Base-by-base conservation (phyloP, 148 eudicot species). In the Drosera capensis region DNA sequence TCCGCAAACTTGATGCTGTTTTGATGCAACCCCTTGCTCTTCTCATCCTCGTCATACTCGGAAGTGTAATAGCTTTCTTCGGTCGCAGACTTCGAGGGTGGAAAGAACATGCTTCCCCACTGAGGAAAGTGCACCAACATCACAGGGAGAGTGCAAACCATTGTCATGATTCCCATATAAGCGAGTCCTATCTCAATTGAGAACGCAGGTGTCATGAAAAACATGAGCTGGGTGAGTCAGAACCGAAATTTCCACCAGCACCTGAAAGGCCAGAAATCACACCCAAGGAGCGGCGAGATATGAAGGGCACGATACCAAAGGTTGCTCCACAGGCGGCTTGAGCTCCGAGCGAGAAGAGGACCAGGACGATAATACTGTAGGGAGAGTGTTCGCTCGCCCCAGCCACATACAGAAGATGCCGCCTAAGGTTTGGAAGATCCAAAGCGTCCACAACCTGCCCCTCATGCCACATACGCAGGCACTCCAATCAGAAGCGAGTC, bases 241-340 rank as follows among this genome's bases (percentile, higher is more conserved):
- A 48, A 7, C 76, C 76, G 24, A 71, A 28, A 23, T 66, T 71
- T 0, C 77, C 77, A 0, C 72, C 71, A 0, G 72, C 68, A 1
- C 76, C 76, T 0, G 74, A 63, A 9, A 70, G 56, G n/a, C 75
- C 75, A 0, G 75, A 70, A 35, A 70, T 61, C 3, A 61, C 21
- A 8, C 75, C 71, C 0, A 71, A 61, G 7, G 75, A 60, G 16
- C 75, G 43, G 0, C 76, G 67, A 8, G 76, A 71, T 16, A 71
- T 58, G 55, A 71, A 71, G 30, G 76, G 71, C 38, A 71, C 59
- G 17, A 71, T 43, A 0, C 75, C 75, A 14, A 56, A 71, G 25
- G 75, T 65, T 34, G 75, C 75, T 0, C 75, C 76, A 13, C 68
- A 61, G 0, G 76, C 76, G 7, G 71, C 68, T 26, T 70, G 75